Conservation (phyloP, 495 filamentous ascomycete species). For the Penicillium odoratum region DNA sequence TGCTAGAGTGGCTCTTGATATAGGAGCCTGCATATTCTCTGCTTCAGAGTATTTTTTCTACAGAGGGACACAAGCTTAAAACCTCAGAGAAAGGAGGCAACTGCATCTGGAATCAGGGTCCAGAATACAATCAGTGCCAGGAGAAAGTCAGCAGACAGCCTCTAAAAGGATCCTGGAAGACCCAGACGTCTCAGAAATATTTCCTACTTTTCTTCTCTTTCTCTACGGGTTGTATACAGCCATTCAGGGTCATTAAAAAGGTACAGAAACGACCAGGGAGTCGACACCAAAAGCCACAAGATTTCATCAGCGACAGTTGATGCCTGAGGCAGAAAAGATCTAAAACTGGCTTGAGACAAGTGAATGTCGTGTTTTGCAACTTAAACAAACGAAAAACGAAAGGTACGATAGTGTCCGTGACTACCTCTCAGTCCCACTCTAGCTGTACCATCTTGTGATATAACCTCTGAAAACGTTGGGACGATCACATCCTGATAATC, state of each 20-base stretch:
- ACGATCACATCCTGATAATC: conserved; percentile 7
- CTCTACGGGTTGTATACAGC: conserved; percentile 4
- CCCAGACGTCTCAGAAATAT: background rate
- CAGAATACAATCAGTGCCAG: conserved; percentile 14
- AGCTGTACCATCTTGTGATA: conserved; percentile 1
- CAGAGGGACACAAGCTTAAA: conserved; percentile 32
- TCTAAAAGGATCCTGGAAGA: conserved; percentile 1
- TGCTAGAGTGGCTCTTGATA: conserved; percentile 43
- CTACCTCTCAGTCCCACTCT: background rate
- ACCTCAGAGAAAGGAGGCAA: conserved; percentile 20
- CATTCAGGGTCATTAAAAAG: conserved; percentile 3
- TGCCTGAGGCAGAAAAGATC: conserved; percentile 4
- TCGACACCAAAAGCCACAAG: background rate
- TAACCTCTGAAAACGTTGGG: background rate
- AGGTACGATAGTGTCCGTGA: conserved; percentile 4
- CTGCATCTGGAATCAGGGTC: conserved; percentile 19
- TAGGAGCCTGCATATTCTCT: conserved; percentile 37
- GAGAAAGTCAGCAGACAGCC: background rate
- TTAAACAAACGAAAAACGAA: background rate
- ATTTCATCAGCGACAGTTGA: conserved; percentile 1
- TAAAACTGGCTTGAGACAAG: background rate
- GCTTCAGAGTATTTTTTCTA: conserved; percentile 20
- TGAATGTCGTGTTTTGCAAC: background rate
- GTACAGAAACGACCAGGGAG: conserved; percentile 4
- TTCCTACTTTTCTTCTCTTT: background rate